Evolutionary conservation across 768 basidiomycete species (phyloP), one percentile per base, ranked within the genome.

Genomic region (Paxillus rubicundulus): DNA sequence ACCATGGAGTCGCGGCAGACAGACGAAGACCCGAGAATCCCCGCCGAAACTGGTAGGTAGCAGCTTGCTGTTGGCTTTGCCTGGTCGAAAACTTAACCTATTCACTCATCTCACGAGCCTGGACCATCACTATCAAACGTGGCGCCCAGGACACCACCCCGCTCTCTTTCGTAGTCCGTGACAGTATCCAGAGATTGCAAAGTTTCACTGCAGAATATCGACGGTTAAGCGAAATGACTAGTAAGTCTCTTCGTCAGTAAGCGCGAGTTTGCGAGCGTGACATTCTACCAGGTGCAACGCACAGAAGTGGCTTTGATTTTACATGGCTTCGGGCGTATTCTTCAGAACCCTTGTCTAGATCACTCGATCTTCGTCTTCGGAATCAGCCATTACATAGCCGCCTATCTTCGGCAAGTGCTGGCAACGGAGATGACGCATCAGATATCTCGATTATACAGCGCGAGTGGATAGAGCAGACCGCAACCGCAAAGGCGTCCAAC

Each of bases 381-480:
- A 74, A 67, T 42, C 70, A 69, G 53, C 79, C 83, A 1, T 58
- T 85, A n/a, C 70, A 79, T 51, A 61, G 70, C 8, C 79, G 78
- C 9, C 74, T 92, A 20, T 86, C 88, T 17, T 61, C 72, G 1
- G 79, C 85, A 2, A 71, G 71, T 60, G 86, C 89, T 9, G 89
- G 89, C 2, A 61, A 74, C 16, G 82, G 79, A 7, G 80, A 89
- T 57, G 89, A 90, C 50, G 51, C 66, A 3, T 63, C 67, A 7
- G 89, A 91, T 68, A 73, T 84, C 14, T 72, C 72, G 20, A 58
- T 78, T 4, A 76, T 92, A 9, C 74, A 82, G 18, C 82, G 86
- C 49, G 76, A 84, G 5, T 92, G 86, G 85, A 75, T 89, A 9
- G 74, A 77, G 24, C 66, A 53, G 2, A 68, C 69, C 51, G 79